These are phyloP conservation scores for Diphasiastrum complanatum DNA, from an alignment of 83 land plant genomes.

Conservation along the genomic window DNA sequence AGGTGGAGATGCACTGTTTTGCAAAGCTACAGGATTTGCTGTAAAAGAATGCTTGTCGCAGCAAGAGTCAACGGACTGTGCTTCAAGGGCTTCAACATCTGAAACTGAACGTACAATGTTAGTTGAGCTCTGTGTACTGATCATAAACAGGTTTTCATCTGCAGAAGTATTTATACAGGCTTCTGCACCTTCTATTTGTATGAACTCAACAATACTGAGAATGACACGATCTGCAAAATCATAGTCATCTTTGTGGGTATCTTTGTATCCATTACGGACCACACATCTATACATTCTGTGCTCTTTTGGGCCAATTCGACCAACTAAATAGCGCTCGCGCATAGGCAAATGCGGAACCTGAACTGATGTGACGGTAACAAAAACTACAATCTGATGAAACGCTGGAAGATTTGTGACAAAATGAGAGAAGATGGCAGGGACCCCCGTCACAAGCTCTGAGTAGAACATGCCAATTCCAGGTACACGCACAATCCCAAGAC, in stretches of 20 bases:
- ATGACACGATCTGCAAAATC: constrained; percentile 1
- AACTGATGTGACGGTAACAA: constrained; percentile 2
- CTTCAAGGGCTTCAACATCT: too few relatives aligned
- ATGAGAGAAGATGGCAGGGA: constrained; percentile 12
- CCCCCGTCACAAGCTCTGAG: constrained; percentile 11
- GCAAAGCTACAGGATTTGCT: neutral
- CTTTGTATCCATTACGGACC: constrained; percentile 15
- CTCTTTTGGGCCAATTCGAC: constrained; percentile 11
- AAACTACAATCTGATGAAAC: constrained; percentile 1
- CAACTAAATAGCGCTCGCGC: constrained; percentile 2
- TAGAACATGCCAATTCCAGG: constrained; percentile 13
- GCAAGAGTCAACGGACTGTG: too few relatives aligned
- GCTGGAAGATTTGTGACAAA: constrained; percentile 18
- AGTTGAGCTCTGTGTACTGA: too few relatives aligned
- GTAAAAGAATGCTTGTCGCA: constrained; percentile 3
- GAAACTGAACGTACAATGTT: too few relatives aligned
- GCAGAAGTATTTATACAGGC: too few relatives aligned
- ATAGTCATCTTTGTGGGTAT: constrained; percentile 5
- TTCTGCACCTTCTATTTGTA: neutral
- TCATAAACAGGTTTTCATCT: too few relatives aligned
- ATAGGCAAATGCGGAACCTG: neutral
- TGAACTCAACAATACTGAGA: neutral
- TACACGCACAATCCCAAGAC: constrained; percentile 9
- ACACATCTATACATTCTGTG: constrained; percentile 4
- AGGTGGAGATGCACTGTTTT: neutral